Conservation (phyloP, 1,284 basidiomycete species). For the Ceratobasidium sp. region DNA sequence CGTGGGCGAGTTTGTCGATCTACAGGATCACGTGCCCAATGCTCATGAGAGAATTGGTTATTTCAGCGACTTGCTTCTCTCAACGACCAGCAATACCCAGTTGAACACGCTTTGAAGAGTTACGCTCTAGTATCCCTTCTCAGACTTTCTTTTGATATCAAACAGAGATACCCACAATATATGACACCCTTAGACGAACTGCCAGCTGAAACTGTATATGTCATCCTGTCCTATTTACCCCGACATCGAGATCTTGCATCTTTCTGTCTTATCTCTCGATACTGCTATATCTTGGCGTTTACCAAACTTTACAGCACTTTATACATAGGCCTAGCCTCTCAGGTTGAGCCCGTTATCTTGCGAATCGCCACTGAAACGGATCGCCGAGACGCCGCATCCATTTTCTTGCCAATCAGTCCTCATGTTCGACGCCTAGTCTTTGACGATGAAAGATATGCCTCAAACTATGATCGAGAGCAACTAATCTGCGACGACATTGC, state of each 20-base stretch:
- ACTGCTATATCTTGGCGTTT: not conserved
- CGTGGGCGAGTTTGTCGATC: conserved; percentile 23
- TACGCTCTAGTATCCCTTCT: too few species aligned
- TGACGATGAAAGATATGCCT: conserved; percentile 31
- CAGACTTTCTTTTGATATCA: not conserved
- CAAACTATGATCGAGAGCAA: conserved; percentile 9
- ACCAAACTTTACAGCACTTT: conserved; percentile 1
- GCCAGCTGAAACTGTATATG: not conserved
- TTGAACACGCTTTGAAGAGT: too few species aligned
- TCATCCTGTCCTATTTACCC: conserved; percentile 8
- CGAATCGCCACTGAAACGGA: conserved; percentile 7
- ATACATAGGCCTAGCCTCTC: conserved; percentile 24
- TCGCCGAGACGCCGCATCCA: not conserved
- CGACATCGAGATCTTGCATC: conserved; percentile 27
- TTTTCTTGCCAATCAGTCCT: not conserved
- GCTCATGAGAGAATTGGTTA: not conserved
- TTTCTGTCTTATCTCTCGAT: conserved; percentile 3
- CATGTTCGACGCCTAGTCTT: conserved; percentile 21
- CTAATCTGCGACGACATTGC: conserved; percentile 23
- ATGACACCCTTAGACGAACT: conserved; percentile 17
- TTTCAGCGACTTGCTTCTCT: not conserved
- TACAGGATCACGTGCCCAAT: conserved; percentile 29
- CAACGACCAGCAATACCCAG: not conserved
- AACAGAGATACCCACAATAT: not conserved
- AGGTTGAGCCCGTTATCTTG: conserved; percentile 5